A percentile compares a stretch with the other conserved stretches of the same genome.
Conservation (phyloP, 352 stramenopile species). For the Phytophthora kernoviae region DNA sequence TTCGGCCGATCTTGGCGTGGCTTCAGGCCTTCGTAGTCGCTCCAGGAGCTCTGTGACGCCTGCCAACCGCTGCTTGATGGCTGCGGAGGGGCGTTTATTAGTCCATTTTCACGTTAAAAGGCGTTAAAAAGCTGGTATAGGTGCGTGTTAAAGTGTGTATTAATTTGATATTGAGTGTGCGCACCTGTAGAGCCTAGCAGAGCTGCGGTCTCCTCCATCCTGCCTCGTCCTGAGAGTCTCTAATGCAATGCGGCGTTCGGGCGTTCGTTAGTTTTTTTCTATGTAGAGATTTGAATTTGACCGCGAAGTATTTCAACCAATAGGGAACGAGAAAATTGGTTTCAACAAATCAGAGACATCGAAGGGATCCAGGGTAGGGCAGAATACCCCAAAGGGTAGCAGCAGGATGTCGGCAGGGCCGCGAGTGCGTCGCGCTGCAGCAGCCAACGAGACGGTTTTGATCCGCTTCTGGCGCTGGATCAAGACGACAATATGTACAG, state of each 20-base stretch:
- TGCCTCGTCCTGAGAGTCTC: not conserved
- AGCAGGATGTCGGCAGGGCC: slow-evolving; percentile 57
- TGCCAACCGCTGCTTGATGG: slow-evolving; percentile 82
- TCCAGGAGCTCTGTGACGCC: slow-evolving; percentile 66
- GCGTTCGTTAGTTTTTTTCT: slow-evolving; percentile 12
- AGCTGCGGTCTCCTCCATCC: slow-evolving; percentile 59
- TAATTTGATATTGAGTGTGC: not conserved
- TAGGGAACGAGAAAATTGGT: slow-evolving; percentile 3
- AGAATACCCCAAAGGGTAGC: not conserved
- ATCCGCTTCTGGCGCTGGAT: slow-evolving; percentile 74
- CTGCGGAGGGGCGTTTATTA: slow-evolving; percentile 24
- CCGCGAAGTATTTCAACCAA: slow-evolving; percentile 7
- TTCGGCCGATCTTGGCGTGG: slow-evolving; percentile 19
- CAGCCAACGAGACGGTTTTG: slow-evolving; percentile 57
- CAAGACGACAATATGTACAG: slow-evolving; percentile 59
- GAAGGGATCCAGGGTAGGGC: not conserved
- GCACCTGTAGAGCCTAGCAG: slow-evolving; percentile 67
- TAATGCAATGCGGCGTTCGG: too few relatives aligned
- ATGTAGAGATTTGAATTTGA: slow-evolving; percentile 24
- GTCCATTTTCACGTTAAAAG: not conserved
- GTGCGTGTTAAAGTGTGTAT: not conserved
- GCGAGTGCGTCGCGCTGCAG: slow-evolving; percentile 62
- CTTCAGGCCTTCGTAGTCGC: slow-evolving; percentile 36
- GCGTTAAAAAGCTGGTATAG: not conserved
- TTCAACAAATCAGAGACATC: not conserved